These are phyloP conservation scores for Isochrysis galbana DNA, from an alignment of 78 protist genomes.

Conservation along the genomic window DNA sequence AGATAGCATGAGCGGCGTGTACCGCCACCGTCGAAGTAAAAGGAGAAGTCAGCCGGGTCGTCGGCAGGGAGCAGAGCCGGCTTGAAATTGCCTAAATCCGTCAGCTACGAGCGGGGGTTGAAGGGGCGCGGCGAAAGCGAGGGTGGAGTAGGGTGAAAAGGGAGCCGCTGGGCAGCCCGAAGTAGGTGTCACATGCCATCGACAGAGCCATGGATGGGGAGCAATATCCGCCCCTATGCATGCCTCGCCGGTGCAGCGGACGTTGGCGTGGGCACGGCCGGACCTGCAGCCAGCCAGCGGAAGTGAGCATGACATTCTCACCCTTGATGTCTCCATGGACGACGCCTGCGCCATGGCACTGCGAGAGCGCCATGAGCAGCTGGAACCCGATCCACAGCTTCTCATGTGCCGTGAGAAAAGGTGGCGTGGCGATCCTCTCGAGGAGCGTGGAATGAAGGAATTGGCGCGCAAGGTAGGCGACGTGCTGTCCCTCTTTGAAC, in stretches of 20 bases:
- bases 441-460: conserved; percentile 57
- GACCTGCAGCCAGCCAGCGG: conserved; percentile 79
- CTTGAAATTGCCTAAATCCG: neutral
- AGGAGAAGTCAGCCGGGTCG: conserved; percentile 87
- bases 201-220: too few relatives aligned
- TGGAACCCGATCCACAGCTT: conserved; percentile 84
- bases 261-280: too few relatives aligned
- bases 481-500: conserved; percentile 67
- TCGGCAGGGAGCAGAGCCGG: conserved; percentile 70
- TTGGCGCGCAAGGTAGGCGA: conserved; percentile 78
- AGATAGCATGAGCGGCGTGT: conserved; percentile 78
- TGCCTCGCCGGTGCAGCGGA: neutral
- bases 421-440: conserved; percentile 79
- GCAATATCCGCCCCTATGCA: too few relatives aligned
- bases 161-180: too few relatives aligned
- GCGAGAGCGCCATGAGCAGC: conserved; percentile 71
- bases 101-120: too few relatives aligned
- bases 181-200: conserved; percentile 58
- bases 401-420: conserved; percentile 72
- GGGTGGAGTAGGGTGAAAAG: too few relatives aligned
- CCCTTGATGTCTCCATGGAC: conserved; percentile 74
- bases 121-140: too few relatives aligned
- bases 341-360: conserved; percentile 41
- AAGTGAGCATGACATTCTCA: conserved; percentile 81
- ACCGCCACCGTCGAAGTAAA: conserved; percentile 73